phyloP scores from a whole-genome alignment of 768 basidiomycete genomes.

The Sarcomyxa edulis region DNA sequence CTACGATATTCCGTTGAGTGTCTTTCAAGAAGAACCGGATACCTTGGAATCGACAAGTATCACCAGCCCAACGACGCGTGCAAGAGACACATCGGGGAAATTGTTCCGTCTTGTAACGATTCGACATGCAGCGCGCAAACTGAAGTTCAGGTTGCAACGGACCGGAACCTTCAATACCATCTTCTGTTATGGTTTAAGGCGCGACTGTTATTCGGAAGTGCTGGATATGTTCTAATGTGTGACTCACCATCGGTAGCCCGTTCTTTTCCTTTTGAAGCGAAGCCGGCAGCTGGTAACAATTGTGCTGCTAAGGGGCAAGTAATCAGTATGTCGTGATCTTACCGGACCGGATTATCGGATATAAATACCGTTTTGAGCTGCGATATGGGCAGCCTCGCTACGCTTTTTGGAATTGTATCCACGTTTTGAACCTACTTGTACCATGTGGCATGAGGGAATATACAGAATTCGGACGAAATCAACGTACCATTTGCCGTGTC shows the following conservation, averaged over 20 bases:
- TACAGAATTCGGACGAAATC: slow-evolving; percentile 15
- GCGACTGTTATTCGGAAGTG: slow-evolving; percentile 3
- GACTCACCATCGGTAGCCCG: slow-evolving; percentile 33
- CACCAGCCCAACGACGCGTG: slow-evolving; percentile 82
- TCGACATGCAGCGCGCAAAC: slow-evolving; percentile 81
- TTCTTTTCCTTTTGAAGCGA: slow-evolving; percentile 46
- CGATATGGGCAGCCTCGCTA: slow-evolving; percentile 60
- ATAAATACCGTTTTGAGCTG: slow-evolving; percentile 26
- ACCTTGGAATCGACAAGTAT: slow-evolving; percentile 84
- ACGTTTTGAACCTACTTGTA: slow-evolving; percentile 45
- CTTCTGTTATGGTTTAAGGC: slow-evolving; percentile 11
- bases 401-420: slow-evolving; percentile 72
- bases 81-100: slow-evolving; percentile 83
- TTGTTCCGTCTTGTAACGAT: slow-evolving; percentile 62
- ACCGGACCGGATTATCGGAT: not conserved
- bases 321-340: slow-evolving; percentile 5
- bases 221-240: slow-evolving; percentile 8
- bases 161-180: slow-evolving; percentile 22
- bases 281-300: slow-evolving; percentile 37
- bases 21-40: slow-evolving; percentile 76
- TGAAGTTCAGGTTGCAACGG: slow-evolving; percentile 63
- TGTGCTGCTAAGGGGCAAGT: slow-evolving; percentile 29
- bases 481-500: slow-evolving; percentile 13
- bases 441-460: slow-evolving; percentile 4
- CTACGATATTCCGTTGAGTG: slow-evolving; percentile 48